Base-by-base conservation (phyloP, 2,329 filamentous ascomycete species). In the Colletotrichum cuscutae region DNA sequence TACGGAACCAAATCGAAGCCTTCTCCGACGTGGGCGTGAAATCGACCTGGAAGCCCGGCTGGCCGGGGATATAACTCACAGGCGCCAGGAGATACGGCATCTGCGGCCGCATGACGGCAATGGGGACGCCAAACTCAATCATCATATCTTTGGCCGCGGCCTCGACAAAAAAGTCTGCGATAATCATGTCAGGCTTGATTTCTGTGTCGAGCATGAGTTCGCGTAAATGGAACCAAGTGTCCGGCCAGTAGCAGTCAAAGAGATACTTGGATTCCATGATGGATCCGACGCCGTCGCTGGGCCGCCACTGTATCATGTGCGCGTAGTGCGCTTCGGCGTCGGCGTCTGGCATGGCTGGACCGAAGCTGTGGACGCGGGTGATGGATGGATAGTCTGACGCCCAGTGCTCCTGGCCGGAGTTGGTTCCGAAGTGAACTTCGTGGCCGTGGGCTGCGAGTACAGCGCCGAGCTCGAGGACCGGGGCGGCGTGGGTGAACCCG, bases 161-260 rank as follows among this genome's bases (percentile, higher is more conserved):
- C 7, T 86, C 83, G 32, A 82, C 82, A 52, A 68, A 84, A 84
- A 84, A 86, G 65, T 86, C 84, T 0, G 83, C 82, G 3, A 86
- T 68, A 28, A 86, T 83, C 65, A 86, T 79, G 73, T 82, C 80
- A 0, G 84, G 84, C 13, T 77, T 75, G 2, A 76, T 79, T 1
- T 68, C 74, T 5, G 54, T 24, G 30, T 65, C 52, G 2, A 66
- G 75, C 22, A 82, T 76, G 5, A 65, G 65, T 37, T 78, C 76
- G 8, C 80, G 74, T 3, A 74, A 68, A 5, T 61, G 56, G 60
- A 80, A 80, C 12, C 74, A 79, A 9, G 79, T 71, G 9, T 79
- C 77, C 52, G 61, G 61, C 83, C 82, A 85, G 72, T 80, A 81
- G 1, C 79, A 78, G 63, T 84, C 82, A 65, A 82, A 82, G 53